Evolutionary conservation across 192 early-diverging fungal genomes (phyloP).

Genomic region (Rhizoclosmatium globosum): DNA sequence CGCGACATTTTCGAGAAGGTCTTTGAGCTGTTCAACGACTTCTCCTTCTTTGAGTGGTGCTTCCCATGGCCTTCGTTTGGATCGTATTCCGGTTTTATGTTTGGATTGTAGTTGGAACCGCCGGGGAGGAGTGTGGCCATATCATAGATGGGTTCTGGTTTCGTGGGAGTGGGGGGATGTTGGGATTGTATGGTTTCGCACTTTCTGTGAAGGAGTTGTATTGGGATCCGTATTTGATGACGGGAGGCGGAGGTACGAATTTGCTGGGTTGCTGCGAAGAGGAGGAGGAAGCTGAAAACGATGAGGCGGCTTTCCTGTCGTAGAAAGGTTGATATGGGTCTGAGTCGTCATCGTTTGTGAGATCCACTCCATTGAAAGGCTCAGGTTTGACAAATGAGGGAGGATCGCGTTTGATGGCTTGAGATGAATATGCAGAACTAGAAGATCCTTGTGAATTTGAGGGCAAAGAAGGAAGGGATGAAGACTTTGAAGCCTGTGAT

Average conservation of each 20-base stretch:
- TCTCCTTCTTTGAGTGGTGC: conserved; percentile 39
- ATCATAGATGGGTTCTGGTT: conserved; percentile 24
- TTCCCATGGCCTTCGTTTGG: conserved; percentile 12
- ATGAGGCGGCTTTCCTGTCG: not conserved
- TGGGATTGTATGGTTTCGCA: not conserved
- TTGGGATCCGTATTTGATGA: not conserved
- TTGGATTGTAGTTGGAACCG: not conserved
- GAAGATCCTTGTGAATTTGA: too few relatives aligned
- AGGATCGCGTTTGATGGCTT: too few relatives aligned
- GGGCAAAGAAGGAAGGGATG: too few relatives aligned
- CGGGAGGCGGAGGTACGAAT: conserved; percentile 17
- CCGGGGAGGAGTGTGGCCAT: not conserved
- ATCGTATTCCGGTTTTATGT: not conserved
- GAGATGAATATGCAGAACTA: too few relatives aligned
- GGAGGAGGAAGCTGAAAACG: not conserved
- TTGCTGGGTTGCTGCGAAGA: not conserved
- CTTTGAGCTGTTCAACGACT: conserved; percentile 40
- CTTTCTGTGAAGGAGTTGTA: not conserved
- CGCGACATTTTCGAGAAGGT: conserved; percentile 46
- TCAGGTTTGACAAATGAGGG: not conserved
- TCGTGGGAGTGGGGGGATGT: not conserved
- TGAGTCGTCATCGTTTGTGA: not conserved
- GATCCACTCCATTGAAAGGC: not conserved
- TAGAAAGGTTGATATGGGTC: not conserved
- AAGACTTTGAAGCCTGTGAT: too few relatives aligned